A percentile compares a stretch with the other conserved stretches of the same genome.
phyloP scores from a whole-genome alignment of 768 basidiomycete species.

The Kwoniella dejecticola region DNA sequence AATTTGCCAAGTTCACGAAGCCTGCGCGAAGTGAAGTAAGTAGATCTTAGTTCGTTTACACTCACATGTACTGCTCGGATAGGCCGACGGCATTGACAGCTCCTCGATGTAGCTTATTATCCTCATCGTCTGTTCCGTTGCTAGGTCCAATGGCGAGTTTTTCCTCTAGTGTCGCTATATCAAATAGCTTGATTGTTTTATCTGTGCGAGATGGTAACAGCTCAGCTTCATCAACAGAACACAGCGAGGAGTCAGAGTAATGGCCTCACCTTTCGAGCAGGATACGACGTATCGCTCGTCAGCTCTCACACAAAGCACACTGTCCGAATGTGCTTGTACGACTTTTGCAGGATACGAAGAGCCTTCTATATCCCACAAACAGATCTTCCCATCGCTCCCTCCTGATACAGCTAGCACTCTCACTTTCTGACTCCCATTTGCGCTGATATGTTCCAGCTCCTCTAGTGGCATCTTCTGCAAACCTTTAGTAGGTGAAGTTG shows the following conservation, averaged over 20 bases:
- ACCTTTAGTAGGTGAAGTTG: too few relatives aligned
- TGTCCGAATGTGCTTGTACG: constrained; percentile 42
- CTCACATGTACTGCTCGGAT: constrained; percentile 51
- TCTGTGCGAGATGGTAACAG: constrained; percentile 30
- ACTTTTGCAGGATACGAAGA: constrained; percentile 34
- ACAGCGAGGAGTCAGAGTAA: constrained; percentile 30
- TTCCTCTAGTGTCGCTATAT: constrained; percentile 42
- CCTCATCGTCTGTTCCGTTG: constrained; percentile 8
- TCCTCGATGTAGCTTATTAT: constrained; percentile 25
- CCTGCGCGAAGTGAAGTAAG: not conserved
- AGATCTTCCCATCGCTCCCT: constrained; percentile 51
- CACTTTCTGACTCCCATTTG: not conserved
- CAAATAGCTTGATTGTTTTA: constrained; percentile 49
- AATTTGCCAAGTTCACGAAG: not conserved
- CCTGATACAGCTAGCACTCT: constrained; percentile 41
- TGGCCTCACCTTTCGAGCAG: constrained; percentile 52
- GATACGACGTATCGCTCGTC: constrained; percentile 49
- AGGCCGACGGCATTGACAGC: constrained; percentile 51
- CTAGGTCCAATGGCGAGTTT: constrained; percentile 34
- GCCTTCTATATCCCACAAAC: constrained; percentile 49
- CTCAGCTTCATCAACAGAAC: constrained; percentile 50
- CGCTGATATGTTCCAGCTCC: not conserved
- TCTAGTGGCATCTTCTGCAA: not conserved
- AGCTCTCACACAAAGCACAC: constrained; percentile 49
- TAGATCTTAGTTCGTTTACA: not conserved